Conservation (phyloP, 805 yeast genomes). For the Monosporozyma aerobia region DNA sequence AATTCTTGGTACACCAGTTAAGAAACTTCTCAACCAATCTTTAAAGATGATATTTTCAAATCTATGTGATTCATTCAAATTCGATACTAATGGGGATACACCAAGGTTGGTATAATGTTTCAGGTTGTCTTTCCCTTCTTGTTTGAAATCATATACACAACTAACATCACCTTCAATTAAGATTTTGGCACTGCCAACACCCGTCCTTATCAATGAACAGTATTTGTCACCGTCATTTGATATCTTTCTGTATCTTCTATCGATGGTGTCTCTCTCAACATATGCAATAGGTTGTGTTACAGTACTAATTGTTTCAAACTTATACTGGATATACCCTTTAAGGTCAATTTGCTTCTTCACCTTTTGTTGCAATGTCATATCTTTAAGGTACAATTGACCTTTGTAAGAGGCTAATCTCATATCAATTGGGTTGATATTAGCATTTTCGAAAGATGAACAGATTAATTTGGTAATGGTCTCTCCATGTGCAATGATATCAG, state of each 20-base stretch:
- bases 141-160: constrained; percentile 73
- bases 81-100: constrained; percentile 49
- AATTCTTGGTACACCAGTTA: constrained; percentile 73
- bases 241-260: constrained; percentile 46
- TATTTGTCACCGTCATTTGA: constrained; percentile 73
- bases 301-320: constrained; percentile 75
- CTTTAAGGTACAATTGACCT: constrained; percentile 59
- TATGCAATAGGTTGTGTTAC: constrained; percentile 67
- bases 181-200: constrained; percentile 63
- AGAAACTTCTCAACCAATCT: constrained; percentile 91
- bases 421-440: constrained; percentile 44
- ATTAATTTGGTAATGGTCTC: constrained; percentile 68
- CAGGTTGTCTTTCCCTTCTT: constrained; percentile 39
- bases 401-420: constrained; percentile 63
- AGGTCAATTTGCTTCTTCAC: constrained; percentile 24
- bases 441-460: constrained; percentile 43
- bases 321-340: constrained; percentile 59
- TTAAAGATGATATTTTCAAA: constrained; percentile 72
- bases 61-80: constrained; percentile 46
- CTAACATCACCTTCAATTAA: constrained; percentile 87
- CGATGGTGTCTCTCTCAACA: constrained; percentile 57
- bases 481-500: constrained; percentile 73
- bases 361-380: constrained; percentile 30
- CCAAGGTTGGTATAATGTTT: constrained; percentile 80
- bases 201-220: constrained; percentile 71